Evolutionary conservation across 208 protist genomes (phyloP).

Genomic region (Kentomonas sorsogonicus): DNA sequence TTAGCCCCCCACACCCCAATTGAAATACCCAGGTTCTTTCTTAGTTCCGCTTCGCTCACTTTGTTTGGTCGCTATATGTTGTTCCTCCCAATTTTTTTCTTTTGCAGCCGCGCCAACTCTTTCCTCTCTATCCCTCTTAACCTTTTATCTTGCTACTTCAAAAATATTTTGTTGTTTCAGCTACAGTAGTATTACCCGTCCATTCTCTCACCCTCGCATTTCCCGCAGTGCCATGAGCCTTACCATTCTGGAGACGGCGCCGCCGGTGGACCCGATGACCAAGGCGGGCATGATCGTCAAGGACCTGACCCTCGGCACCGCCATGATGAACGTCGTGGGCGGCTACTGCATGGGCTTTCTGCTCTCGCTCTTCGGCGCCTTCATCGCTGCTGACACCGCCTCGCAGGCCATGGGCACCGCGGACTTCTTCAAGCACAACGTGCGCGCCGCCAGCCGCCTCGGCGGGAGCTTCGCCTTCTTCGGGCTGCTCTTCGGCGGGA

Average conservation of each 20-base stretch:
- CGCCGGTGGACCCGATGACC: conserved; percentile 52
- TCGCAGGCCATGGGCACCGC: conserved; percentile 86
- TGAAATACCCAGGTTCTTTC: no score
- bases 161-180: not conserved
- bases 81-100: no score
- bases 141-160: no score
- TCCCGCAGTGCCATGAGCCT: conserved; percentile 20
- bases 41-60: no score
- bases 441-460: conserved; percentile 54
- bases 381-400: conserved; percentile 78
- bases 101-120: no score
- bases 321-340: conserved; percentile 52
- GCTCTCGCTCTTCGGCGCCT: conserved; percentile 85
- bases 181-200: conserved; percentile 2
- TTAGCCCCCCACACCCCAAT: not conserved
- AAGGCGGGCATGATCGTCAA: conserved; percentile 55
- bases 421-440: conserved; percentile 81
- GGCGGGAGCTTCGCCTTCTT: conserved; percentile 81
- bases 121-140: no score
- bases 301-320: conserved; percentile 60
- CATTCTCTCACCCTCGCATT: not conserved
- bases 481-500: conserved; percentile 83
- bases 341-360: conserved; percentile 87
- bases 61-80: no score
- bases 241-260: conserved; percentile 56